Conservation (phyloP, 176 grass and related monocot species). For the Phoenix roebelenii region DNA sequence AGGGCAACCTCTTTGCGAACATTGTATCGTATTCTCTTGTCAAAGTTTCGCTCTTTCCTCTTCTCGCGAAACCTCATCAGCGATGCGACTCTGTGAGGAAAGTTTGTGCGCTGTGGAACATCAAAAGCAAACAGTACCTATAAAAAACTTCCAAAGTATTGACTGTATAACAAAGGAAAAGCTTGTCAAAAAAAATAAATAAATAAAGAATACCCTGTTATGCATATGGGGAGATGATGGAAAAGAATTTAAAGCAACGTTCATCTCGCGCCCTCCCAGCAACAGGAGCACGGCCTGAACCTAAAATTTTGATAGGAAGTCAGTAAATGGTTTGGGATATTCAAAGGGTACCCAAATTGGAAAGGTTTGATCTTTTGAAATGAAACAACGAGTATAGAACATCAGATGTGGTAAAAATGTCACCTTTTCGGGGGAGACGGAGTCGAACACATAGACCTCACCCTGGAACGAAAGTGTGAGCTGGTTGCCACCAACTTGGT, state of each 20-base stretch:
- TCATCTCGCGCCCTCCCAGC: conserved; percentile 82
- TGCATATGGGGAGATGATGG: conserved; percentile 47
- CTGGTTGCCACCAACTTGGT: conserved; percentile 43
- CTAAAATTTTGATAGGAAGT: conserved; percentile 19
- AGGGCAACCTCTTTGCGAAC: conserved; percentile 93
- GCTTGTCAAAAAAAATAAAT: background rate
- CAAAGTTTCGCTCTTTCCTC: conserved; percentile 93
- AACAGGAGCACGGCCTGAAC: conserved; percentile 94
- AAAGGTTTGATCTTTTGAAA: too few species aligned
- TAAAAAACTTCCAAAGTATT: too few species aligned
- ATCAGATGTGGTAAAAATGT: background rate
- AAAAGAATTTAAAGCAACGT: conserved; percentile 25
- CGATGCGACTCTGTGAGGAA: conserved; percentile 89
- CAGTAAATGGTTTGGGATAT: too few species aligned
- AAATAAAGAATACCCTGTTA: conserved; percentile 47
- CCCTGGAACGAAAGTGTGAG: conserved; percentile 95
- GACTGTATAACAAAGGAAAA: too few species aligned
- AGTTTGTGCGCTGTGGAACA: conserved; percentile 62
- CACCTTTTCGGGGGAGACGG: conserved; percentile 94
- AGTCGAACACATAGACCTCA: conserved; percentile 96
- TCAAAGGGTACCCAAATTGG: too few species aligned
- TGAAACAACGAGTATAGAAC: background rate
- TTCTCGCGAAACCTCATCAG: conserved; percentile 97
- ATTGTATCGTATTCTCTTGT: conserved; percentile 93
- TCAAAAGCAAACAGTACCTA: background rate